Base-by-base conservation (phyloP, 169 alveolate genomes). In the Eimeria acervulina region DNA sequence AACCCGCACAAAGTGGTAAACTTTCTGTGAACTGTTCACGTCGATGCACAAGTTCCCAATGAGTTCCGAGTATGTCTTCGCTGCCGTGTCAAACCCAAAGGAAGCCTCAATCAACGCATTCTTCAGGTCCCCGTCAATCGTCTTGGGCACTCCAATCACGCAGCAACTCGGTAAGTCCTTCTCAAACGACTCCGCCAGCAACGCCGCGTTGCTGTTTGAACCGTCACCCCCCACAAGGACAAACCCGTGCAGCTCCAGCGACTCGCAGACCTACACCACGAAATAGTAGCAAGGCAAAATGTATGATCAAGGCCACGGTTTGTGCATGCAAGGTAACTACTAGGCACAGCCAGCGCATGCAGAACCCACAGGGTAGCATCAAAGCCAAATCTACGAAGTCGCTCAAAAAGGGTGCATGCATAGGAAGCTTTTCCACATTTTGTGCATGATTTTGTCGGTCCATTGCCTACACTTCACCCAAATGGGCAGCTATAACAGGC, bases 141-240 rank as follows among this genome's bases (percentile, higher is more conserved):
- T 99, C 98, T 99, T 99, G 2, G 99, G 99, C 23, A 99, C 99
- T 7, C 99, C 99, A 31, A 99, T 98, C 44, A 99, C 99, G 23
- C 93, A 70, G 89, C 96, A 95, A 68, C 87, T 61, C 38, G 95
- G 95, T 51, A 90, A 61, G 17, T 59, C 97, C 90, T 17, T 97
- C 70, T 98, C 97, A 96, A 99, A 98, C 96, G 99, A 99, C 96
- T 99, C 99, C 28, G 99, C 99, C 70, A 99, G 97, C 52, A 99
- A 97, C 40, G 99, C 99, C 15, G 99, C 99, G 97, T 99, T 99
- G 72, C 99, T 99, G 97, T 99, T 99, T 19, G 99, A 99, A 51
- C 99, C 99, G 96, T 99, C 99, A 26, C 99, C 99, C 8, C 99
- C 99, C 40, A 99, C 98, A 55, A 99, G 99, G 83, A 99, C 99